Percentiles rank a stretch among this genome's conserved stretches.
phyloP scores from a whole-genome alignment of 495 filamentous ascomycete genomes.

The Penicillium nucicola region DNA sequence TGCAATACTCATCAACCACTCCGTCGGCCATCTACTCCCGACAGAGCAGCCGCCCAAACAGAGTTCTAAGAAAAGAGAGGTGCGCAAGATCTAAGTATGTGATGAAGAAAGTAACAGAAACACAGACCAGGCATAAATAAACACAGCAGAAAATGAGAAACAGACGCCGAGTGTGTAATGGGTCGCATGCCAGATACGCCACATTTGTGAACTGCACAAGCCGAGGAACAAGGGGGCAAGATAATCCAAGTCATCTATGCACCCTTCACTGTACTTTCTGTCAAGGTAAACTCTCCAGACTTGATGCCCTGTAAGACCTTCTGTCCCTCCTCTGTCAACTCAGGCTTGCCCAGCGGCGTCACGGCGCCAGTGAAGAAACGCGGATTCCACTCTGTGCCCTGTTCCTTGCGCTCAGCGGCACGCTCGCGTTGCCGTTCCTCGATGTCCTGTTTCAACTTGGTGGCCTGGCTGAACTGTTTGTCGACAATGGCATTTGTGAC shows the following conservation, averaged over 20 bases:
- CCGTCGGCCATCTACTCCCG: too few relatives aligned
- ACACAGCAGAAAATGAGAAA: neutral
- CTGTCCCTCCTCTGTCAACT: conserved; percentile 73
- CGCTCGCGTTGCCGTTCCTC: conserved; percentile 86
- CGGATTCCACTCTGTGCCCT: conserved; percentile 72
- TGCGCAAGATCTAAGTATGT: conserved; percentile 21
- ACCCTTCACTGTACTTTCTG: conserved; percentile 43
- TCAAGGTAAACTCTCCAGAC: conserved; percentile 53
- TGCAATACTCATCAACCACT: too few relatives aligned
- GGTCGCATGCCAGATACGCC: conserved; percentile 34
- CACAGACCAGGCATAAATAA: neutral
- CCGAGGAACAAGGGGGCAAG: neutral
- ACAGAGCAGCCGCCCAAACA: conserved; percentile 10
- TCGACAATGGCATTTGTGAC: conserved; percentile 84
- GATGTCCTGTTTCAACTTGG: conserved; percentile 81
- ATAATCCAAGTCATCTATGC: conserved; percentile 28
- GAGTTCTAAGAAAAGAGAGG: neutral
- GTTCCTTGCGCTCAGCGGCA: conserved; percentile 70
- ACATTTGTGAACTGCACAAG: conserved; percentile 5
- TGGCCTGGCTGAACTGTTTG: conserved; percentile 82
- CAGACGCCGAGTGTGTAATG: conserved; percentile 16
- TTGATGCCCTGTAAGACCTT: conserved; percentile 68
- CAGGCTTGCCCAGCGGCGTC: conserved; percentile 71
- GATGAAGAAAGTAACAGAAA: neutral
- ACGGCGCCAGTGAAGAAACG: conserved; percentile 80